Percentiles rank a stretch among this genome's conserved stretches.
These are phyloP conservation scores for Pythium aristosporum DNA, from an alignment of 352 stramenopile genomes.

Conservation along the genomic window DNA sequence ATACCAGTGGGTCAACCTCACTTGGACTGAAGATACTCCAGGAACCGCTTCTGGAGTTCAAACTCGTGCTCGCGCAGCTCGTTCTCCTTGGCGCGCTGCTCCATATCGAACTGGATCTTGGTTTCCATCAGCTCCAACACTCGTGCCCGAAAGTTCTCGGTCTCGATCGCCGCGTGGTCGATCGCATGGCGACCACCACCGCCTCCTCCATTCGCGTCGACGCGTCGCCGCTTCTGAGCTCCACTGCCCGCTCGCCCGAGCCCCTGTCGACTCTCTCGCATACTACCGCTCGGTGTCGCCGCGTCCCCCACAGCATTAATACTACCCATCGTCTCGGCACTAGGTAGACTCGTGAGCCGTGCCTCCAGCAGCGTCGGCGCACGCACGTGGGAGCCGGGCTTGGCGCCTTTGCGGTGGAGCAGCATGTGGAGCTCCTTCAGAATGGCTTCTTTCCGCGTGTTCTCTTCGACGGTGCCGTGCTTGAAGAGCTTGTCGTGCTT, in stretches of 20 bases:
- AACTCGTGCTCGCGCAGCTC: constrained; percentile 79
- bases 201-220: not conserved
- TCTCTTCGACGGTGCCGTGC: constrained; percentile 68
- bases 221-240: constrained; percentile 15
- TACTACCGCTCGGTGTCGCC: not conserved
- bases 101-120: constrained; percentile 85
- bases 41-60: constrained; percentile 77
- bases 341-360: not conserved
- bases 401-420: constrained; percentile 51
- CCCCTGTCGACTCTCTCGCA: too few species aligned
- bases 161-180: constrained; percentile 19
- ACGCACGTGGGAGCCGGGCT: constrained; percentile 19
- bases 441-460: constrained; percentile 64
- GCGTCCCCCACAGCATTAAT: not conserved
- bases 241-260: not conserved
- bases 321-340: not conserved
- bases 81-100: constrained; percentile 72
- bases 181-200: not conserved
- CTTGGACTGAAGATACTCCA: constrained; percentile 84
- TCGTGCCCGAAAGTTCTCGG: constrained; percentile 53
- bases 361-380: constrained; percentile 18
- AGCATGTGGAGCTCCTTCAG: constrained; percentile 56
- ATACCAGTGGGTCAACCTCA: constrained; percentile 7
- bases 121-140: constrained; percentile 75
- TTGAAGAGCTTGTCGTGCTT: constrained; percentile 87